Percentiles rank a stretch among this genome's conserved stretches.
These are phyloP conservation scores for Pleurotus eryngii DNA, from an alignment of 768 basidiomycete genomes.

Conservation along the genomic window DNA sequence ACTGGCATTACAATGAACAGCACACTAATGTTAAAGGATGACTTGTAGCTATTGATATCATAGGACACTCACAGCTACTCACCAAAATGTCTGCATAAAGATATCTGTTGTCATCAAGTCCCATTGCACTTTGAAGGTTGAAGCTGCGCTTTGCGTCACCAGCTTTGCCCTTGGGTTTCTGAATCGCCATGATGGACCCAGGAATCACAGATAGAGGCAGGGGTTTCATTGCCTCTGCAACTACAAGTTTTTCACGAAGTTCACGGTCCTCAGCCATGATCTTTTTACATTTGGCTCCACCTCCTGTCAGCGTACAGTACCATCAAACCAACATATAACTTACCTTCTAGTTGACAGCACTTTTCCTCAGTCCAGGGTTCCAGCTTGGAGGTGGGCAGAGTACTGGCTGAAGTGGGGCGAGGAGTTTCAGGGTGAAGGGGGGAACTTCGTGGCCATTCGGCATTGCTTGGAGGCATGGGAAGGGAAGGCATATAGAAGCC, in stretches of 20 bases:
- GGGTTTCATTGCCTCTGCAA: background rate
- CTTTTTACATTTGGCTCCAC: no score
- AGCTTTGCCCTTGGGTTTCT: slow-evolving; percentile 11
- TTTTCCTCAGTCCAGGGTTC: no score
- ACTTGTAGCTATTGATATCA: no score
- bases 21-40: background rate
- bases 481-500: background rate
- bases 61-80: background rate
- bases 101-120: slow-evolving; percentile 2
- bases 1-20: background rate
- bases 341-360: no score
- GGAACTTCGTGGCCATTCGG: background rate
- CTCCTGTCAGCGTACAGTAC: no score
- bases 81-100: slow-evolving; percentile 9
- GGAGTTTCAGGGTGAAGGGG: background rate
- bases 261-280: no score
- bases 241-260: background rate
- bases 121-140: slow-evolving; percentile 11
- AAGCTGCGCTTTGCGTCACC: slow-evolving; percentile 11
- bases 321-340: no score
- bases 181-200: background rate
- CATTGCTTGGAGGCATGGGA: background rate
- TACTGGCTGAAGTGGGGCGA: background rate
- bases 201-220: background rate
- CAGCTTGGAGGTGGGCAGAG: background rate